Evolutionary conservation across 169 alveolate species (phyloP).

Genomic region (Plasmodium vinckei): DNA sequence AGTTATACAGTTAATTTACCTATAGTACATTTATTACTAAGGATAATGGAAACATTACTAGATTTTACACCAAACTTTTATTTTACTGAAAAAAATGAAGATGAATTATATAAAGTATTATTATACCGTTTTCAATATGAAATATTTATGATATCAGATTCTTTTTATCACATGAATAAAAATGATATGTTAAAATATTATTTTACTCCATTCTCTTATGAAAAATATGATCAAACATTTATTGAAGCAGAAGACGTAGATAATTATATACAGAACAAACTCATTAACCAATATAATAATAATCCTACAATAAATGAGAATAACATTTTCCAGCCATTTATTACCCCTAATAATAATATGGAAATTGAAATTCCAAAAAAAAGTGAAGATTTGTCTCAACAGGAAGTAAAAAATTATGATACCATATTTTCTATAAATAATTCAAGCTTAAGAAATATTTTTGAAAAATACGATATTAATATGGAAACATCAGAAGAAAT

Average conservation of each 20-base stretch:
- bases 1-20: conserved; percentile 82
- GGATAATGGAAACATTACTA: conserved; percentile 82
- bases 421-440: conserved; percentile 31
- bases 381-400: background rate
- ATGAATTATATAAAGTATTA: conserved; percentile 80
- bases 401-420: background rate
- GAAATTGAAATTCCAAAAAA: background rate
- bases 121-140: conserved; percentile 84
- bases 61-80: conserved; percentile 83
- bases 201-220: conserved; percentile 49
- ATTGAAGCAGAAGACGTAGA: conserved; percentile 17
- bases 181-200: conserved; percentile 28
- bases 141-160: conserved; percentile 79
- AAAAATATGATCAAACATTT: conserved; percentile 25
- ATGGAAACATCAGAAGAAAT: conserved; percentile 30
- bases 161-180: conserved; percentile 59
- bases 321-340: background rate
- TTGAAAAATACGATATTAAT: conserved; percentile 37
- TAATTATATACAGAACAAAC: background rate
- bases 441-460: background rate
- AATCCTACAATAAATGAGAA: background rate
- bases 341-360: background rate
- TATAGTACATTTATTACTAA: conserved; percentile 81
- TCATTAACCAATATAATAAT: background rate
- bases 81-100: conserved; percentile 79